Evolutionary conservation across 176 grass and related monocot species (phyloP).

Genomic region (Cenchrus purpureus): DNA sequence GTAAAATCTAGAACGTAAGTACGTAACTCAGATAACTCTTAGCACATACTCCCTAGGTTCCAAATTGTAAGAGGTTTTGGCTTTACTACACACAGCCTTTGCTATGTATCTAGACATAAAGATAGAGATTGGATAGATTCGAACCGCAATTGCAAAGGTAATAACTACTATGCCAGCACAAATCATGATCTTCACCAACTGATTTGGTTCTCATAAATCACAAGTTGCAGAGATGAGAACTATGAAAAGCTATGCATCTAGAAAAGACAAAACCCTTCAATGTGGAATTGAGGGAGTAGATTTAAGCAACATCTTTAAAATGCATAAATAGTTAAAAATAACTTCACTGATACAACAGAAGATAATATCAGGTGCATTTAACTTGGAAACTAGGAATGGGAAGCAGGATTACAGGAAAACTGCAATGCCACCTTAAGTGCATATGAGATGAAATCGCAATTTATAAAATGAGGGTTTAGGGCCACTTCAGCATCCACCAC

Average conservation of each 20-base stretch:
- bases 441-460: background rate
- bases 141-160: too few species aligned
- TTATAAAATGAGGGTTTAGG: background rate
- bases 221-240: too few species aligned
- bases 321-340: constrained; percentile 4
- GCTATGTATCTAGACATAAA: too few species aligned
- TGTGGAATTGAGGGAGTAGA: too few species aligned
- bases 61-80: too few species aligned
- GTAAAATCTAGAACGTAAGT: constrained; percentile 6
- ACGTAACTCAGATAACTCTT: constrained; percentile 6
- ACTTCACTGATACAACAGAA: background rate
- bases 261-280: too few species aligned
- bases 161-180: too few species aligned
- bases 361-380: constrained; percentile 1
- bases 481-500: background rate
- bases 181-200: too few species aligned
- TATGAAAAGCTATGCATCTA: too few species aligned
- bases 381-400: background rate
- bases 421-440: background rate
- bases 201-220: too few species aligned
- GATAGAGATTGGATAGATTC: too few species aligned
- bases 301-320: constrained; percentile 2
- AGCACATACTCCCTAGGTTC: background rate
- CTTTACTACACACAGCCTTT: too few species aligned
- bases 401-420: background rate